Percentiles rank a stretch among this genome's conserved stretches.
Conservation (phyloP, 2,329 filamentous ascomycete species). For the Podosphaera aphanis region DNA sequence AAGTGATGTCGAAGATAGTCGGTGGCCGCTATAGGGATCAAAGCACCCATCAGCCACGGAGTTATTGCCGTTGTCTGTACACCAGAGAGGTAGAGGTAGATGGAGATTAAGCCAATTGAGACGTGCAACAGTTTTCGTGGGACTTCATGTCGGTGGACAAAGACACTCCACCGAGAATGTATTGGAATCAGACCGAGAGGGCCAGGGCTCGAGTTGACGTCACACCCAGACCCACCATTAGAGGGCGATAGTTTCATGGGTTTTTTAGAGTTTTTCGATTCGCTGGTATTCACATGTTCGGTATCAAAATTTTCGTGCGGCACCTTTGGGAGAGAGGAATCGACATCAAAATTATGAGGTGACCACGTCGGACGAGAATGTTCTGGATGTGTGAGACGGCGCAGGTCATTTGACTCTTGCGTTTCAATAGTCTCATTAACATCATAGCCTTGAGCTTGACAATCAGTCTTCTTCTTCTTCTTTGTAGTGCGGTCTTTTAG, state of each 20-base stretch:
- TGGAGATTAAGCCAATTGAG: slow-evolving; percentile 83
- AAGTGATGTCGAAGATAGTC: slow-evolving; percentile 71
- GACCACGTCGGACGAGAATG: not conserved
- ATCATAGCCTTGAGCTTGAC: slow-evolving; percentile 26
- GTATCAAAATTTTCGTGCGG: not conserved
- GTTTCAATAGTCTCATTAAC: not conserved
- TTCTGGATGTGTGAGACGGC: not conserved
- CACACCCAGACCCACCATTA: slow-evolving; percentile 43
- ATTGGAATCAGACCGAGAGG: slow-evolving; percentile 88
- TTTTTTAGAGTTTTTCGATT: not conserved
- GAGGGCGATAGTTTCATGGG: slow-evolving; percentile 14
- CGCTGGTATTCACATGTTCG: not conserved
- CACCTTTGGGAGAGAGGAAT: not conserved
- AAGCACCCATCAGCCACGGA: slow-evolving; percentile 55
- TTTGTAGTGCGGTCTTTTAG: slow-evolving; percentile 58
- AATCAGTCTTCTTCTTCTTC: slow-evolving; percentile 32
- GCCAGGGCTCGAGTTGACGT: slow-evolving; percentile 75
- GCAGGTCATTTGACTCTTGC: not conserved
- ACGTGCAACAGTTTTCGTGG: slow-evolving; percentile 84
- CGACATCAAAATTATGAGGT: not conserved
- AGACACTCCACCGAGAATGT: slow-evolving; percentile 70
- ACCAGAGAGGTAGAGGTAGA: slow-evolving; percentile 64
- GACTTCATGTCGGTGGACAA: slow-evolving; percentile 93
- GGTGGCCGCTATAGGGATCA: slow-evolving; percentile 63
- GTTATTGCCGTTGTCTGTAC: slow-evolving; percentile 57